Conservation (phyloP, 2,329 filamentous ascomycete species). For the Colletotrichum godetiae region DNA sequence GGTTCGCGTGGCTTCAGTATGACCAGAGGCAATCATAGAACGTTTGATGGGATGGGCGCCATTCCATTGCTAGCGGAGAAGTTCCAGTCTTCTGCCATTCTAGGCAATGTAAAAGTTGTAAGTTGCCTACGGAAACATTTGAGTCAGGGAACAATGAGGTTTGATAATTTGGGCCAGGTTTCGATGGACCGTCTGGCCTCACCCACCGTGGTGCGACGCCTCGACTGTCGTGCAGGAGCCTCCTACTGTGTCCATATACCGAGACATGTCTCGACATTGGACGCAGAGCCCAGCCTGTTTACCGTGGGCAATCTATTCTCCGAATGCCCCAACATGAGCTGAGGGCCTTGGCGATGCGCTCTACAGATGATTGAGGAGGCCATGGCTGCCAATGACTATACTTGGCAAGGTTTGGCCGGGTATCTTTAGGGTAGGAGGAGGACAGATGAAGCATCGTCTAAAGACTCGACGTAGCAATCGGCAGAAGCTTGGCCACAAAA, state of each 20-base stretch:
- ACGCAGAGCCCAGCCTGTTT: background rate
- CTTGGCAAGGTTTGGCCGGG: slow-evolving; percentile 26
- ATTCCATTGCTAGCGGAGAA: background rate
- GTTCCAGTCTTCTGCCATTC: background rate
- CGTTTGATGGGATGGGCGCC: background rate
- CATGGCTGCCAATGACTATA: background rate
- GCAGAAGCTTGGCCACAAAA: background rate
- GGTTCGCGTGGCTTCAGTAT: background rate
- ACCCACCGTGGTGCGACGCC: background rate
- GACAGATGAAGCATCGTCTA: background rate
- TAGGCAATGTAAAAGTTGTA: background rate
- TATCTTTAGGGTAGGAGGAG: background rate
- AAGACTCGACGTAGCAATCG: background rate
- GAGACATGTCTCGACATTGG: slow-evolving; percentile 15
- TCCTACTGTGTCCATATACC: background rate
- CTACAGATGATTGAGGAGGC: background rate
- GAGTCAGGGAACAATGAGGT: background rate
- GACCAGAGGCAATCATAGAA: slow-evolving; percentile 5
- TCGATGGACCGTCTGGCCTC: background rate
- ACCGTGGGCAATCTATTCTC: slow-evolving; percentile 1
- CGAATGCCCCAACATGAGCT: slow-evolving; percentile 1
- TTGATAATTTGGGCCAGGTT: background rate
- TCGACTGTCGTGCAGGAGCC: slow-evolving; percentile 3
- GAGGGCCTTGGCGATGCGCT: background rate
- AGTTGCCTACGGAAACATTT: background rate